Percentiles rank a stretch among this genome's conserved stretches.
phyloP scores from a whole-genome alignment of 2,329 filamentous ascomycete species.

The Scedosporium apiospermum region DNA sequence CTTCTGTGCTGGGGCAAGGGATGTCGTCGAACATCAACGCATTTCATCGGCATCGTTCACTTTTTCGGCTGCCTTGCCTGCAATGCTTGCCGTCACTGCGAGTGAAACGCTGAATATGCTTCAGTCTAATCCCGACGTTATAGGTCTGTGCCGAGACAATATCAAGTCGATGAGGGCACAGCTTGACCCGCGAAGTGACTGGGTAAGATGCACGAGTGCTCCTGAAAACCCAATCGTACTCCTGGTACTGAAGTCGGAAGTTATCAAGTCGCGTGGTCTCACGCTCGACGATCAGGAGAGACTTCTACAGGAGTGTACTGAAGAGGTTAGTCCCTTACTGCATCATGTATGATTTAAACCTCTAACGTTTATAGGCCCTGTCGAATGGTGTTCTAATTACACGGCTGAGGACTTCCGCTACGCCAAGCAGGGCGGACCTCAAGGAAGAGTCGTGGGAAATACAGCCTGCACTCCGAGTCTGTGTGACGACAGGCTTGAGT shows the following conservation, averaged over 20 bases:
- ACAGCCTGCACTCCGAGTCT: slow-evolving; percentile 83
- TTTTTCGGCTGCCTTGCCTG: slow-evolving; percentile 88
- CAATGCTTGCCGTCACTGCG: slow-evolving; percentile 89
- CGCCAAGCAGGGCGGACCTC: slow-evolving; percentile 50
- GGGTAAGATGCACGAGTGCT: slow-evolving; percentile 74
- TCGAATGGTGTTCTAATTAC: slow-evolving; percentile 86
- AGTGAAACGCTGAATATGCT: slow-evolving; percentile 83
- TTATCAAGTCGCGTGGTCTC: slow-evolving; percentile 61
- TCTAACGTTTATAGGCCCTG: slow-evolving; percentile 47
- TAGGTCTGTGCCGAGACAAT: slow-evolving; percentile 73
- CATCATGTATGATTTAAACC: slow-evolving; percentile 9
- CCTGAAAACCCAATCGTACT: slow-evolving; percentile 82
- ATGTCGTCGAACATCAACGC: slow-evolving; percentile 93
- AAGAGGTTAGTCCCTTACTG: slow-evolving; percentile 59
- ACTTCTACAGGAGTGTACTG: slow-evolving; percentile 82
- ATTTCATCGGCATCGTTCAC: slow-evolving; percentile 90
- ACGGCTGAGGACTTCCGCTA: slow-evolving; percentile 69
- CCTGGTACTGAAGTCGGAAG: slow-evolving; percentile 72
- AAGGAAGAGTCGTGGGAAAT: slow-evolving; percentile 62
- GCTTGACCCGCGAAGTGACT: slow-evolving; percentile 87
- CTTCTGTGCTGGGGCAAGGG: slow-evolving; percentile 85
- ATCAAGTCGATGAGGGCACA: slow-evolving; percentile 78
- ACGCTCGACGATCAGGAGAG: slow-evolving; percentile 70
- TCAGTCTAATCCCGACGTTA: slow-evolving; percentile 76
- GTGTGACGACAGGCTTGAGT: slow-evolving; percentile 75